These are phyloP conservation scores for Noccaea bulbosa DNA, from an alignment of 345 rosid genomes.

Conservation along the genomic window DNA sequence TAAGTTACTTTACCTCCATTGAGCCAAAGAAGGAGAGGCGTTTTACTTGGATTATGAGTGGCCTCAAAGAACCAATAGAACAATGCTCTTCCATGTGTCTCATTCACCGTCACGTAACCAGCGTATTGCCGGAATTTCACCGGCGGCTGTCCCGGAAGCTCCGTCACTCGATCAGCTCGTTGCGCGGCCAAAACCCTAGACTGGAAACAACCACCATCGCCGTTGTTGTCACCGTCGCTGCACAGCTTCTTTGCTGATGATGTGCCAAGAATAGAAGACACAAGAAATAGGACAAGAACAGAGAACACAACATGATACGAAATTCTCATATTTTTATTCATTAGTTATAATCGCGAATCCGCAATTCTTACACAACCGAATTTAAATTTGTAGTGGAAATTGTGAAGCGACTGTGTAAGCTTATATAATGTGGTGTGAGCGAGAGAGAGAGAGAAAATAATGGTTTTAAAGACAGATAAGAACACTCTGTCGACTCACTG, in stretches of 20 bases:
- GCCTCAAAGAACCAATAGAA: conserved; percentile 92
- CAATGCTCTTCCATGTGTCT: conserved; percentile 73
- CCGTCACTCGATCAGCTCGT: conserved; percentile 57
- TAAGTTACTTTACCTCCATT: conserved; percentile 65
- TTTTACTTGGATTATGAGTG: conserved; percentile 43
- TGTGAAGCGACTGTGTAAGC: conserved; percentile 34
- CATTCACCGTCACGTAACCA: conserved; percentile 78
- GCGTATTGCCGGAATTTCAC: conserved; percentile 75
- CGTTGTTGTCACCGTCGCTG: conserved; percentile 25
- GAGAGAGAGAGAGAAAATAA: conserved; percentile 20
- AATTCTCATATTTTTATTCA: conserved; percentile 4
- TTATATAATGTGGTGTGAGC: conserved; percentile 36
- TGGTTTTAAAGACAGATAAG: conserved; percentile 41
- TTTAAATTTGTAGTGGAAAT: conserved; percentile 21
- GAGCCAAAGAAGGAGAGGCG: conserved; percentile 81
- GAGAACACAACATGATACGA: conserved; percentile 29
- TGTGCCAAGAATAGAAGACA: conserved; percentile 31
- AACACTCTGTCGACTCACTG: conserved; percentile 49
- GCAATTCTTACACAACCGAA: conserved; percentile 1
- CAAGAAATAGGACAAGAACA: conserved; percentile 41
- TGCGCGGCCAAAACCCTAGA: conserved; percentile 48
- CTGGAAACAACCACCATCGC: conserved; percentile 31
- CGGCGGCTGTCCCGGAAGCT: conserved; percentile 72
- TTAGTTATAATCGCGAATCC: not conserved
- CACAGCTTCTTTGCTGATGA: conserved; percentile 31